phyloP scores from a whole-genome alignment of 306 rosid genomes.

The Vigna reflexopilosa region DNA sequence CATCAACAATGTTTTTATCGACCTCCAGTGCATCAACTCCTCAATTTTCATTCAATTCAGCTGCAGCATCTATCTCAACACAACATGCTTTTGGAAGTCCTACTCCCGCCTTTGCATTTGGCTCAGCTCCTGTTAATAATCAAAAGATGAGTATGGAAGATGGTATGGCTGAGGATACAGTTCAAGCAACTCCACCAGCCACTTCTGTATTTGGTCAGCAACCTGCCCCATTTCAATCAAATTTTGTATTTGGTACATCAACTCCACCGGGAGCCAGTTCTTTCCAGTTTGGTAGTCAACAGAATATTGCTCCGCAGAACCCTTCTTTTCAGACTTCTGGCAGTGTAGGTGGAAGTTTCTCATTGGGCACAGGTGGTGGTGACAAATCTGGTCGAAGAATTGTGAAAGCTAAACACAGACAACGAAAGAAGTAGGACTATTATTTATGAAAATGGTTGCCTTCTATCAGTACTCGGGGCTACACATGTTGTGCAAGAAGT shows the following conservation, averaged over 20 bases:
- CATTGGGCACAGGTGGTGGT: slow-evolving; percentile 75
- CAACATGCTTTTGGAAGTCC: slow-evolving; percentile 71
- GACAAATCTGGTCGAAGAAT: slow-evolving; percentile 73
- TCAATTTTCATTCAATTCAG: slow-evolving; percentile 64
- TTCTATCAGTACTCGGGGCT: slow-evolving; percentile 32
- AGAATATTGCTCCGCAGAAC: slow-evolving; percentile 60
- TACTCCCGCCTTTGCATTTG: slow-evolving; percentile 49
- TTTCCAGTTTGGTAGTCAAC: slow-evolving; percentile 69
- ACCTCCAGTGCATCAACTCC: slow-evolving; percentile 59
- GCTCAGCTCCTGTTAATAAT: slow-evolving; percentile 63
- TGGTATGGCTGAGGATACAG: slow-evolving; percentile 91
- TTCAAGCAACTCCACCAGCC: slow-evolving; percentile 55
- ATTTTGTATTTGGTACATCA: slow-evolving; percentile 66
- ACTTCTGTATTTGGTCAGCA: slow-evolving; percentile 63
- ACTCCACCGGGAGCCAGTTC: slow-evolving; percentile 56
- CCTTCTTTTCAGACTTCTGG: slow-evolving; percentile 77
- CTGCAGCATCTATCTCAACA: slow-evolving; percentile 52
- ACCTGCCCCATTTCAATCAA: slow-evolving; percentile 54
- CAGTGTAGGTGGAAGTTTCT: slow-evolving; percentile 85
- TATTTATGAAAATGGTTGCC: slow-evolving; percentile 31
- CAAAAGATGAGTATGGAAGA: slow-evolving; percentile 89
- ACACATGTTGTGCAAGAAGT: slow-evolving; percentile 30
- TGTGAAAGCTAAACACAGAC: slow-evolving; percentile 57
- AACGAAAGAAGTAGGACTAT: slow-evolving; percentile 66
- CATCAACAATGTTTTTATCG: slow-evolving; percentile 57